A percentile compares a stretch with the other conserved stretches of the same genome.
phyloP scores from a whole-genome alignment of 331 rosid species.

The Rhamnella rubrinervis region DNA sequence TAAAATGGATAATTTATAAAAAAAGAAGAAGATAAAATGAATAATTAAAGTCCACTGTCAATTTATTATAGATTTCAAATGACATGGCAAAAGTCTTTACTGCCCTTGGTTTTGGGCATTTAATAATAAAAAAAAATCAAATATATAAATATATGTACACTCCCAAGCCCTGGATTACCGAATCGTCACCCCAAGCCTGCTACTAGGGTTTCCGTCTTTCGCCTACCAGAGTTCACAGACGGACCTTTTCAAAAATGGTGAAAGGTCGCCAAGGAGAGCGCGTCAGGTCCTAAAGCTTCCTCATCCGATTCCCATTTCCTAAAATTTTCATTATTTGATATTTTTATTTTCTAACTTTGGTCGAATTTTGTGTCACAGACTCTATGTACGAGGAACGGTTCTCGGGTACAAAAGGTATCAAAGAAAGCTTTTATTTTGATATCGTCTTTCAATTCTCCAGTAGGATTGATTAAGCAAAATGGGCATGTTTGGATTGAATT shows the following conservation, averaged over 20 bases:
- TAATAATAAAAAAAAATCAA: too few relatives aligned
- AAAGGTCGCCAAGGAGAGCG: slow-evolving; percentile 52
- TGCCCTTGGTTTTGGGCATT: too few relatives aligned
- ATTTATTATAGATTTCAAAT: too few relatives aligned
- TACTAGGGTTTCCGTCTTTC: not conserved
- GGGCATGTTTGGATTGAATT: slow-evolving; percentile 1
- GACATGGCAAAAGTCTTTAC: too few relatives aligned
- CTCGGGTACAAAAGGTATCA: slow-evolving; percentile 83
- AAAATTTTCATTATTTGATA: not conserved
- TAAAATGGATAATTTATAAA: too few relatives aligned
- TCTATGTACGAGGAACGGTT: slow-evolving; percentile 78
- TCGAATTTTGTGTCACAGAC: slow-evolving; percentile 30
- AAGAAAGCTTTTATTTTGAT: not conserved
- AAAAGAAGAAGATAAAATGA: too few relatives aligned
- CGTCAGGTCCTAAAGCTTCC: slow-evolving; percentile 14
- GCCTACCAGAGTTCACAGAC: not conserved
- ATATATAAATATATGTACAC: too few relatives aligned
- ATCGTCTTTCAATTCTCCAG: too few relatives aligned
- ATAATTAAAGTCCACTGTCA: too few relatives aligned
- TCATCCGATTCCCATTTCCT: not conserved
- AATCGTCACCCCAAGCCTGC: too few relatives aligned
- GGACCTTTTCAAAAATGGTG: slow-evolving; percentile 27
- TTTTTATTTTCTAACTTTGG: not conserved
- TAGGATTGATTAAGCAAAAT: too few relatives aligned
- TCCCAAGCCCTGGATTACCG: too few relatives aligned